phyloP scores from a whole-genome alignment of 257 asterid species.

The Leonotis leonurus region DNA sequence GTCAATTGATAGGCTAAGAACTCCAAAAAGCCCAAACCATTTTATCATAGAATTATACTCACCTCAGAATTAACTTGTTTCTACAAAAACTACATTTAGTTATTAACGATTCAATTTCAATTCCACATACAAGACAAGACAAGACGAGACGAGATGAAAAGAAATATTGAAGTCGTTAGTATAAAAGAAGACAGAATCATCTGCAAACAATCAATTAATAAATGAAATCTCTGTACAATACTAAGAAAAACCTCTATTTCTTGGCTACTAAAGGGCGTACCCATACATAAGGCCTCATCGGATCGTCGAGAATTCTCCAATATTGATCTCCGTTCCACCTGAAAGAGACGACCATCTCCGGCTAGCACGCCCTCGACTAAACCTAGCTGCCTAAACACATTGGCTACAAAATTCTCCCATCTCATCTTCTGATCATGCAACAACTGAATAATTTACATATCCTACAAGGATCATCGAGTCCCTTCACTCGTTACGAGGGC shows the following conservation, averaged over 20 bases:
- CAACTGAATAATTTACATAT: conserved; percentile 12
- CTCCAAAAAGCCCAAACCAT: no score
- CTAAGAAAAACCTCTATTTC: neutral
- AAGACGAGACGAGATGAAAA: no score
- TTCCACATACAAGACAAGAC: neutral
- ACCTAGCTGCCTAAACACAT: conserved; percentile 5
- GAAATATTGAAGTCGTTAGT: no score
- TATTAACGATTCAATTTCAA: no score
- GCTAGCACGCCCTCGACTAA: conserved; percentile 7
- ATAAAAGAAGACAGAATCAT: neutral
- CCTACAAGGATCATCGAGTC: neutral
- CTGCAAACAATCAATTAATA: conserved; percentile 28
- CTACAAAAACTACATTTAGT: no score
- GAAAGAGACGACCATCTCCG: neutral
- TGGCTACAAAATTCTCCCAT: conserved; percentile 31
- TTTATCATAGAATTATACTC: no score
- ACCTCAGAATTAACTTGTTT: no score
- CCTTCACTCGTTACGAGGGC: conserved; percentile 12
- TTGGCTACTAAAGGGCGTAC: conserved; percentile 2
- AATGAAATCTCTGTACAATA: conserved; percentile 28
- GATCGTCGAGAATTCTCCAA: no score
- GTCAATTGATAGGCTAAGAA: no score
- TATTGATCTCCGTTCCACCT: neutral
- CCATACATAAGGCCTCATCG: no score
- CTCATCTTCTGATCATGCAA: conserved; percentile 8